Percentiles rank a stretch among this genome's conserved stretches.
phyloP scores from a whole-genome alignment of 495 filamentous ascomycete species.

The Penicillium antarcticum region DNA sequence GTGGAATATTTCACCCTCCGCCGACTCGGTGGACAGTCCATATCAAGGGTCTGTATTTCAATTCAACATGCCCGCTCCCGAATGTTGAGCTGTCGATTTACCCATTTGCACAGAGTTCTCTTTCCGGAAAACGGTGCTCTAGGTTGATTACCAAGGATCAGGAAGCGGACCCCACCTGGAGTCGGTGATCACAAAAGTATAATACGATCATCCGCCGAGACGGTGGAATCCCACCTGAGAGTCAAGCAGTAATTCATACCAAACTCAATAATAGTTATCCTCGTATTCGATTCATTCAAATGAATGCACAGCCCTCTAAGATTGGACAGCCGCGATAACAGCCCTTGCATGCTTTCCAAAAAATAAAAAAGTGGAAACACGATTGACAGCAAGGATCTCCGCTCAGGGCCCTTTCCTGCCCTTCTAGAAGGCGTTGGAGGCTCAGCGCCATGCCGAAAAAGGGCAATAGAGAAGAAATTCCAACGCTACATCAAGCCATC shows the following conservation, averaged over 20 bases:
- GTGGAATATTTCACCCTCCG: background rate
- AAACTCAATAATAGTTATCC: too few species aligned
- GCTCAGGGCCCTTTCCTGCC: background rate
- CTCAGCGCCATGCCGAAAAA: background rate
- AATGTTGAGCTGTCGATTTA: too few species aligned
- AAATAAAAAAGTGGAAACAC: background rate
- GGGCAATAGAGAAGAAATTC: background rate
- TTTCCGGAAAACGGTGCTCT: background rate
- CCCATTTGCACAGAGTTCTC: background rate
- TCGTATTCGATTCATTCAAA: too few species aligned
- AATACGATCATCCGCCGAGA: background rate
- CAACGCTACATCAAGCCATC: background rate
- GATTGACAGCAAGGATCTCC: conserved; percentile 14
- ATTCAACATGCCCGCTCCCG: too few species aligned
- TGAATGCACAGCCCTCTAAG: too few species aligned
- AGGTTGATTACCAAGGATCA: background rate
- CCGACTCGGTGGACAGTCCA: background rate
- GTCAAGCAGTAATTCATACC: too few species aligned
- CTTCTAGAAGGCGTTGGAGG: conserved; percentile 11
- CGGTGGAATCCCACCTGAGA: background rate
- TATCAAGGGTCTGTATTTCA: background rate
- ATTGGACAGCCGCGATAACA: background rate
- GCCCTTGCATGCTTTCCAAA: background rate
- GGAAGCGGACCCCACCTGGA: too few species aligned
- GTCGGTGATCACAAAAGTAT: background rate